Evolutionary conservation across 2,329 filamentous ascomycete genomes (phyloP).

Genomic region (Cladosporium sp.): DNA sequence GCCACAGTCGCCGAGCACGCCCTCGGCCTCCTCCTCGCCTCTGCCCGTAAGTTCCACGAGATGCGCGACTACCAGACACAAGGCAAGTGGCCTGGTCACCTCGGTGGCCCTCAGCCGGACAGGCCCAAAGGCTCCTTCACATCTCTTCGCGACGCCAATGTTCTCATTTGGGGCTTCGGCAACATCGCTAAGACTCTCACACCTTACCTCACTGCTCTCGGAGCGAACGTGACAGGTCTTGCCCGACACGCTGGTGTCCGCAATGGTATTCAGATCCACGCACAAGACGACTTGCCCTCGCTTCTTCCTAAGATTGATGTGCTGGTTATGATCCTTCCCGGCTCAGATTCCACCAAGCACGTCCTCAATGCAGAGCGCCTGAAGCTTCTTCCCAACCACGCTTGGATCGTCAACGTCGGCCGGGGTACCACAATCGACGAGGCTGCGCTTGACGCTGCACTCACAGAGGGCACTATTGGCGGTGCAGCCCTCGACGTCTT

Average conservation of each 20-base stretch:
- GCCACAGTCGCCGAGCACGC: constrained; percentile 66
- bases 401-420: constrained; percentile 50
- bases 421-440: constrained; percentile 57
- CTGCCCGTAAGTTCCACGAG: constrained; percentile 60
- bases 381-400: constrained; percentile 56
- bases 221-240: constrained; percentile 60
- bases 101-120: constrained; percentile 62
- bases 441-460: constrained; percentile 48
- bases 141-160: constrained; percentile 58
- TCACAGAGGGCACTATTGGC: constrained; percentile 47
- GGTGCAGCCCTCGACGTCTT: constrained; percentile 56
- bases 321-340: constrained; percentile 67
- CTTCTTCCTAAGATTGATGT: constrained; percentile 61
- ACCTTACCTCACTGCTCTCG: constrained; percentile 56
- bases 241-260: constrained; percentile 59
- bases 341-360: constrained; percentile 56
- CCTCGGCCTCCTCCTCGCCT: constrained; percentile 57
- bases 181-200: constrained; percentile 65
- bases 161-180: constrained; percentile 66
- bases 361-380: constrained; percentile 58
- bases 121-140: constrained; percentile 59
- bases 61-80: constrained; percentile 64
- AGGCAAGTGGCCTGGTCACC: constrained; percentile 60
- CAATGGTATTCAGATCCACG: constrained; percentile 58
- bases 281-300: constrained; percentile 55